Base-by-base conservation (phyloP, 768 basidiomycete genomes). In the Mycena belliarum region DNA sequence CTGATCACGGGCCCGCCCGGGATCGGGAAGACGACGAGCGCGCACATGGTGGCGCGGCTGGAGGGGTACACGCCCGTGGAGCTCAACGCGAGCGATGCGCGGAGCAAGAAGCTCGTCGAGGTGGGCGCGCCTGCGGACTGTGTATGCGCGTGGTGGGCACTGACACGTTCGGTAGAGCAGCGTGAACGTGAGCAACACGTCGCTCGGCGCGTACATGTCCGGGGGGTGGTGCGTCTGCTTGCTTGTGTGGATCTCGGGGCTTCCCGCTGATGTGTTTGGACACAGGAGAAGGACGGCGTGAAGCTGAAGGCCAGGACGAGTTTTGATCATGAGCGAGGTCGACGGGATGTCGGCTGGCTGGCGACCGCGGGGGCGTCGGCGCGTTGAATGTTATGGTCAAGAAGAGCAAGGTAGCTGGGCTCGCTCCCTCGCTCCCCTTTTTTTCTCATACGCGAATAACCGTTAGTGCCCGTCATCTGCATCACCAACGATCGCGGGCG, bases 331-430 rank as follows among this genome's bases (percentile, higher is more conserved):
- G 96, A 97, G 98, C 67, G 97, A 99, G 70, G 96, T 98, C 4
- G 97, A 99, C 63, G 97, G 97, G 2, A 99, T 98, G 95, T 96
- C 94, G n/a, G n/a, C n/a, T n/a, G 6, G 91, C 91, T 4, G 97
- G 97, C 18, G 97, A 99, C 72, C 82, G 97, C n/a, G n/a, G n/a
- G n/a, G n/a, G n/a, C n/a, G n/a, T n/a, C n/a, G n/a, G n/a, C n/a
- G n/a, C n/a, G n/a, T 70, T 99, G 63, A 93, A 93, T 57, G 86
- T 86, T 0, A 68, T 99, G 59, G 96, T 99, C 66, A 94, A 89
- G 76, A 98, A 96, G 78, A 89, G 90, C 20, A 93, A 89, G 78
- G 94, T 91, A 47, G n/a, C n/a, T 37, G 33, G 41, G 23, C 73
- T 49, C 32, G 21, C 40, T 56, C 32, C 4, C 16, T 15, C 26